Base-by-base conservation (phyloP, 371 early-diverging fungal genomes). In the Mucor velutinosus region DNA sequence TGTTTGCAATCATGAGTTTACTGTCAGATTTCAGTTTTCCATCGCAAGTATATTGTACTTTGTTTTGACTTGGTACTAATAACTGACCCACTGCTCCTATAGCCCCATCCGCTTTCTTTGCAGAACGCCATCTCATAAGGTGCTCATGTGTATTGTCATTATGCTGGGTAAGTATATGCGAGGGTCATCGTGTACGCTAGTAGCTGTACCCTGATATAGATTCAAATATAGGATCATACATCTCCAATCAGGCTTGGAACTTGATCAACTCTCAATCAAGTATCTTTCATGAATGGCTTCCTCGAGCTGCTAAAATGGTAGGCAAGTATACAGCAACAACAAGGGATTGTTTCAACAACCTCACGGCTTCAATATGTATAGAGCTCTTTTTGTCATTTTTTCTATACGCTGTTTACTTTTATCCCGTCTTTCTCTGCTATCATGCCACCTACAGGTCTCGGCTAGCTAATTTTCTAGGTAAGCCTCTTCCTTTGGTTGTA, bases 181-280 rank as follows among this genome's bases (percentile, higher is more conserved):
- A 32, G 11, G 17, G 17, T 29, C 4, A 11, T n/a, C 14, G 12
- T 4, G 7, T 6, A 5, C 27, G 23, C 55, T 10, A 23, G 53
- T 64, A 33, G 7, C 43, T 23, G 1, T 41, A n/a, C 14, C 29
- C 55, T 29, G 56, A n/a, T 57, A 1, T 2, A 27, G 7, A 11
- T 17, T 39, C 0, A 10, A 58, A 63, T 17, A 19, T 56, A 82
- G 83, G 84, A 0, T 81, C 84, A 2, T 81, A 81, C 51, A 79
- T 84, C 11, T 78, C 78, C 23, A 81, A 74, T 58, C 79, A 81
- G 55, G 84, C 84, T 4, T 84, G 84, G 84, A 79, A 84, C 43
- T 30, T 84, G 45, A 70, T 84, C 32, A 76, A 78, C 51, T 80
- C 75, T 15, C 77, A 81, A 55, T 73, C 75, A 11, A 78, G 69